A percentile compares a stretch with the other conserved stretches of the same genome.
Evolutionary conservation across 1,284 basidiomycete species (phyloP).

Genomic region (Leccinum glutinopallens): DNA sequence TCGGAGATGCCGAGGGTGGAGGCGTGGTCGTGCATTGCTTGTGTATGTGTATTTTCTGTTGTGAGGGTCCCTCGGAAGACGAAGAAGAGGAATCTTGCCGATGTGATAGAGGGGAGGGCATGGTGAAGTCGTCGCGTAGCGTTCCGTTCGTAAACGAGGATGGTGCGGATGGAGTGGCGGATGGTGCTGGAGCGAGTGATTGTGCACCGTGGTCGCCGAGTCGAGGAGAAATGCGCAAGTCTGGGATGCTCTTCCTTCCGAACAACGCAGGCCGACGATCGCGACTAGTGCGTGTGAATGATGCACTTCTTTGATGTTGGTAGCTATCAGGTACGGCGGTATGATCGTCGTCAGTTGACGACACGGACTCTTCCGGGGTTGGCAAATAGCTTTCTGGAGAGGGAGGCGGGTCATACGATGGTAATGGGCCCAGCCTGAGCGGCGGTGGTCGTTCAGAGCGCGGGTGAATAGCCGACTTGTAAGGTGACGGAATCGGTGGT

Average conservation of each 20-base stretch:
- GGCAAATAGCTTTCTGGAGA: conserved; percentile 62
- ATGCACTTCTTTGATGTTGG: conserved; percentile 61
- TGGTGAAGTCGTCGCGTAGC: conserved; percentile 42
- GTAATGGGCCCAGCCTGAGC: conserved; percentile 51
- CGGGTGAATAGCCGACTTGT: conserved; percentile 28
- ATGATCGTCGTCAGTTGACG: conserved; percentile 41
- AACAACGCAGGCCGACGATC: conserved; percentile 45
- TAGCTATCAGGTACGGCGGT: conserved; percentile 30
- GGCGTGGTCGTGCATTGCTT: conserved; percentile 40
- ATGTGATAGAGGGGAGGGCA: conserved; percentile 44
- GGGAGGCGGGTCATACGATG: conserved; percentile 43
- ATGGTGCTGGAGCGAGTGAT: conserved; percentile 22
- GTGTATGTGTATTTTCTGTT: conserved; percentile 23
- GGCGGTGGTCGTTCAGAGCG: conserved; percentile 49
- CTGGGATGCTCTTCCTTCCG: conserved; percentile 86
- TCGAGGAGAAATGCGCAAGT: conserved; percentile 63
- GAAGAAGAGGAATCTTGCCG: conserved; percentile 49
- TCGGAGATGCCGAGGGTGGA: conserved; percentile 47
- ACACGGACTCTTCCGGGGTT: conserved; percentile 56
- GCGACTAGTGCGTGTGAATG: conserved; percentile 48
- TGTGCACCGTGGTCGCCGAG: conserved; percentile 39
- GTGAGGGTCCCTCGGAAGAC: conserved; percentile 32
- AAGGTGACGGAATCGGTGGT: conserved; percentile 38
- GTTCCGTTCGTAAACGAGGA: conserved; percentile 25
- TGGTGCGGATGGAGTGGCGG: conserved; percentile 12